phyloP scores from a whole-genome alignment of 306 rosid species.

The Cicer yamashitae region DNA sequence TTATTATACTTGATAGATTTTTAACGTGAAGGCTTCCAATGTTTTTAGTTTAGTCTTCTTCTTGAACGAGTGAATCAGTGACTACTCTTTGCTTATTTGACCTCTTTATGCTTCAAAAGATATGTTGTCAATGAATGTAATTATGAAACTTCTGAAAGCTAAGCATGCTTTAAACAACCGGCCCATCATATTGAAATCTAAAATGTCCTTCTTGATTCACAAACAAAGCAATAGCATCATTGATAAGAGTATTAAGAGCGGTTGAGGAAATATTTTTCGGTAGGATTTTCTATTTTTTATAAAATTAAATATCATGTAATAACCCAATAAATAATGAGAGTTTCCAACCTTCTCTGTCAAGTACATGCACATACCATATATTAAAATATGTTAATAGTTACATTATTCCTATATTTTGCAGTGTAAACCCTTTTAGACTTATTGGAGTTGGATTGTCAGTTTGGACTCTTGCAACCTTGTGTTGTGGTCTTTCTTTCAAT shows the following conservation, averaged over 20 bases:
- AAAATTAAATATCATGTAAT: slow-evolving; percentile 17
- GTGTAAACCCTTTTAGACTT: slow-evolving; percentile 83
- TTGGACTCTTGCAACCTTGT: slow-evolving; percentile 78
- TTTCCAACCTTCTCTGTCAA: slow-evolving; percentile 23
- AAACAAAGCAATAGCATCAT: slow-evolving; percentile 20
- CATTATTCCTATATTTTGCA: slow-evolving; percentile 53
- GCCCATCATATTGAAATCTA: not conserved
- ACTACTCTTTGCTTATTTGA: not conserved
- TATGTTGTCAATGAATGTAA: slow-evolving; percentile 1
- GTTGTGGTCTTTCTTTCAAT: slow-evolving; percentile 75
- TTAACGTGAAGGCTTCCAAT: too few species aligned
- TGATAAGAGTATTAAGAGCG: slow-evolving; percentile 8
- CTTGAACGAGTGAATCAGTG: not conserved
- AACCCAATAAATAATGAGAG: slow-evolving; percentile 26
- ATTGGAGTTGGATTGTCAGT: slow-evolving; percentile 91
- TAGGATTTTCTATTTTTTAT: slow-evolving; percentile 21
- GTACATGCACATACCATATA: slow-evolving; percentile 3
- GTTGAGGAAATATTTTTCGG: slow-evolving; percentile 5
- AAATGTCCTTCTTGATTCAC: not conserved
- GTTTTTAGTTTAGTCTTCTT: not conserved
- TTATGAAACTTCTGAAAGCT: slow-evolving; percentile 36
- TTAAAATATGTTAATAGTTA: slow-evolving; percentile 25
- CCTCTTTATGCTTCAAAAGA: slow-evolving; percentile 17
- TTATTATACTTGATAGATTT: not conserved
- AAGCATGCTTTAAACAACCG: slow-evolving; percentile 9